Base-by-base conservation (phyloP, 257 asterid genomes). In the Scutellaria barbata region DNA sequence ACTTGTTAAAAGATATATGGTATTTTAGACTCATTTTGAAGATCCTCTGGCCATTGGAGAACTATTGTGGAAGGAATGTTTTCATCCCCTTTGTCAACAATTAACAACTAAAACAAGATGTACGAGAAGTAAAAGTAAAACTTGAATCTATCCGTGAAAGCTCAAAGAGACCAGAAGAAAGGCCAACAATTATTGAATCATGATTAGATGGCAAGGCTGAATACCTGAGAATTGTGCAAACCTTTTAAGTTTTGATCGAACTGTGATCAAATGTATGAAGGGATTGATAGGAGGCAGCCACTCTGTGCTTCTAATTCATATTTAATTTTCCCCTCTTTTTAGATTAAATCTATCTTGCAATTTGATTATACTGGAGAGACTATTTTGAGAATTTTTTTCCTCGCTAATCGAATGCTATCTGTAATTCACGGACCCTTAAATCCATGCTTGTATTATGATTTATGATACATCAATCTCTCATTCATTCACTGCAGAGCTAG, bases 401-500 rank as follows among this genome's bases (percentile, higher is more conserved):
- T 46, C 9, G 8, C 33, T 60, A 33, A 55, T 43, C 58, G 47
- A 56, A 45, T 25, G 12, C 58, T 5, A n/a, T 58, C 17, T 53
- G 6, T 18, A n/a, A 58, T 43, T 8, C 54, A n/a, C 52, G 37
- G 41, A 46, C 7, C 8, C 17, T 60, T 59, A 41, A 22, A 22
- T 57, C 68, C 9, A 22, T 68, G 37, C 54, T 25, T 12, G 4
- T 8, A 0, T 53, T 35, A 57, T 63, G 57, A 47, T 30, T 59
- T 39, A 20, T 12, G 8, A 40, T 62, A 13, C 35, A 18, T 60
- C 42, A n/a, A 50, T 71, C 65, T 60, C 20, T 14, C 20, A 63
- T 63, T 59, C 69, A 40, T 63, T 59, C 69, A 40, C 74, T 78
- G 65, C 90, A 88, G 98, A 89, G 83, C 76, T 93, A 74, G 89